These are phyloP conservation scores for Talinum fruticosum DNA, from an alignment of 148 eudicot species.

Conservation along the genomic window DNA sequence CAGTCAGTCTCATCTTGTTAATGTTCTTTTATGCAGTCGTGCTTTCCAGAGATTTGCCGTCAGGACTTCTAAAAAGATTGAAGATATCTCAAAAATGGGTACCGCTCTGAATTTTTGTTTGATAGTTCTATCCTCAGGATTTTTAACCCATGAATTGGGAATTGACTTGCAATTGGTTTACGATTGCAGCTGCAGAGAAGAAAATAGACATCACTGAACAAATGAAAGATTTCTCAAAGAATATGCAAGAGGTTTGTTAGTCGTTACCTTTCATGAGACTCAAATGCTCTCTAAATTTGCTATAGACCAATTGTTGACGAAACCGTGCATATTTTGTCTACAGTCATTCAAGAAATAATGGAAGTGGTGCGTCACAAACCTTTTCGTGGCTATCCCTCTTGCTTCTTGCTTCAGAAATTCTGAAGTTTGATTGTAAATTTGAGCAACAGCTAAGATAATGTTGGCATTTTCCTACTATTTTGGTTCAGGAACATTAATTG, in stretches of 20 bases:
- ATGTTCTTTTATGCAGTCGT: conserved; percentile 39
- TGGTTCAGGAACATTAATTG: background rate
- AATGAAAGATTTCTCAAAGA: conserved; percentile 53
- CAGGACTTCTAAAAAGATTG: conserved; percentile 59
- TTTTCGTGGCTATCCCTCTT: no score
- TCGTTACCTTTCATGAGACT: background rate
- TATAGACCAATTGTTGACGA: no score
- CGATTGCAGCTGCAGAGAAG: conserved; percentile 49
- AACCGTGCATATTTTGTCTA: background rate
- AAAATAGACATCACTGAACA: conserved; percentile 52
- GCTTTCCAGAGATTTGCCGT: conserved; percentile 84
- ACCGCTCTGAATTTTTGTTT: conserved; percentile 2
- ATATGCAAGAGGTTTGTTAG: conserved; percentile 25
- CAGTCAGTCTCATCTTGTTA: background rate
- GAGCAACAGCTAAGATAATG: background rate
- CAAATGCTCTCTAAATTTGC: background rate
- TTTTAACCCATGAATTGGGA: background rate
- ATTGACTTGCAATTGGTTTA: background rate
- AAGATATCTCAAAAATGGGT: conserved; percentile 53
- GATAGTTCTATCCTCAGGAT: background rate
- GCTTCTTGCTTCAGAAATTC: background rate
- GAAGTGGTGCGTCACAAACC: background rate
- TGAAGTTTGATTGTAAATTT: background rate
- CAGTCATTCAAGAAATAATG: conserved; percentile 29
- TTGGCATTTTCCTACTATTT: background rate